These are phyloP conservation scores for Iris pallida DNA, from an alignment of 116 monocot genomes.

Conservation along the genomic window DNA sequence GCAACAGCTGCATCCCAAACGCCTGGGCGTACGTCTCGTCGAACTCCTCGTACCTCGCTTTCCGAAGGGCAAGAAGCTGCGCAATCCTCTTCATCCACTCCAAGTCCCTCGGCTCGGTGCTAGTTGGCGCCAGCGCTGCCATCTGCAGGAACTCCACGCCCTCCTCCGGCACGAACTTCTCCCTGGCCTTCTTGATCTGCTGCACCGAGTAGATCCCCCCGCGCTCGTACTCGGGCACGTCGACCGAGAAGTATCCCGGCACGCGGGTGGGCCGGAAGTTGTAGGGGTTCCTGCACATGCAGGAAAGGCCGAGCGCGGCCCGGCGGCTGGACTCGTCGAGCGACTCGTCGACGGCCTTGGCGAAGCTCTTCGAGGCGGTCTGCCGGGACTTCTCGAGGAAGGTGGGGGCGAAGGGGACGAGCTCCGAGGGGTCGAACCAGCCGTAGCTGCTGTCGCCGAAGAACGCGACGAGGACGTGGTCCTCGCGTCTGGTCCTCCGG, in stretches of 20 bases:
- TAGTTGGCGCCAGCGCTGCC: conserved; percentile 23
- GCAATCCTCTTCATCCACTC: conserved; percentile 31
- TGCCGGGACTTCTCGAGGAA: conserved; percentile 62
- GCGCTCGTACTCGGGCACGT: conserved; percentile 58
- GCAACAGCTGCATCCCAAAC: conserved; percentile 53
- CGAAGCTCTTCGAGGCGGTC: conserved; percentile 37
- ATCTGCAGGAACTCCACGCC: conserved; percentile 27
- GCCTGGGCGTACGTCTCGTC: conserved; percentile 86
- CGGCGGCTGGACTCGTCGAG: conserved; percentile 56
- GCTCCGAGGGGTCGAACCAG: conserved; percentile 82
- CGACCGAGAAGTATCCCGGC: conserved; percentile 45
- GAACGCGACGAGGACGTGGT: conserved; percentile 72
- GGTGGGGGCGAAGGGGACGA: conserved; percentile 59
- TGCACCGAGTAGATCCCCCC: conserved; percentile 44
- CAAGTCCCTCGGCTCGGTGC: neutral
- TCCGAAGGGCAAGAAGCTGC: conserved; percentile 40
- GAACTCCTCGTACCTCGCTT: conserved; percentile 51
- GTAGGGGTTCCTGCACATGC: conserved; percentile 41
- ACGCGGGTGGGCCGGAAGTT: conserved; percentile 42
- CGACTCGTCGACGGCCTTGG: conserved; percentile 78
- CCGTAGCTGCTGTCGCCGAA: conserved; percentile 96
- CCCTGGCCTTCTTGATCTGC: conserved; percentile 52
- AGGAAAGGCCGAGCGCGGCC: conserved; percentile 56
- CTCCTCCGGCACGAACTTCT: conserved; percentile 34
- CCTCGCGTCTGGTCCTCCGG: conserved; percentile 40